Evolutionary conservation across 345 rosid genomes (phyloP).

Genomic region (Boechera divaricarpa): DNA sequence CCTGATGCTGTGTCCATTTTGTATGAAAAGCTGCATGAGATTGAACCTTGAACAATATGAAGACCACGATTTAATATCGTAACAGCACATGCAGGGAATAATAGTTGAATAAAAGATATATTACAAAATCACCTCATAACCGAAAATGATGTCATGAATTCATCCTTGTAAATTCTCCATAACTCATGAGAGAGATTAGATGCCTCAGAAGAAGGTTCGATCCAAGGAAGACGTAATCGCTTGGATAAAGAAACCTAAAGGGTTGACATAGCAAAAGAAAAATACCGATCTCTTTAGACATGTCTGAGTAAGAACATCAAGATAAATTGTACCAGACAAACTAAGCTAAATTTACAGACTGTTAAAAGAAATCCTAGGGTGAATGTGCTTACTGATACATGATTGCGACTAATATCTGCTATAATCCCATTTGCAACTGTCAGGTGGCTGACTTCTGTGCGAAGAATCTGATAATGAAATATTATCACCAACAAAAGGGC

Average conservation of each 20-base stretch:
- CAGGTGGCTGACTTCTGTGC: slow-evolving; percentile 62
- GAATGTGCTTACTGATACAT: slow-evolving; percentile 76
- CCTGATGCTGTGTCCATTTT: slow-evolving; percentile 66
- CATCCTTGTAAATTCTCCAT: slow-evolving; percentile 92
- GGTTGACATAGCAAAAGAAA: slow-evolving; percentile 39
- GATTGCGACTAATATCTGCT: slow-evolving; percentile 67
- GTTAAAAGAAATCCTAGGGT: slow-evolving; percentile 1
- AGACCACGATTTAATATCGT: slow-evolving; percentile 20
- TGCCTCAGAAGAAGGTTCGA: slow-evolving; percentile 53
- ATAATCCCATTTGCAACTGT: slow-evolving; percentile 76
- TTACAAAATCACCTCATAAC: slow-evolving; percentile 72
- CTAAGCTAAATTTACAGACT: slow-evolving; percentile 20
- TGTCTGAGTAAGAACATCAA: slow-evolving; percentile 28
- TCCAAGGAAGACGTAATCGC: slow-evolving; percentile 77
- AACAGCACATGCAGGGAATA: slow-evolving; percentile 21
- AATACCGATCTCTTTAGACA: slow-evolving; percentile 28
- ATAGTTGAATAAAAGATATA: slow-evolving; percentile 17
- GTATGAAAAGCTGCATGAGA: slow-evolving; percentile 78
- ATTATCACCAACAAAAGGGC: slow-evolving; percentile 1
- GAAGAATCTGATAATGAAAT: slow-evolving; percentile 61
- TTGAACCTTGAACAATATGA: slow-evolving; percentile 71
- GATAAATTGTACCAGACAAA: slow-evolving; percentile 14
- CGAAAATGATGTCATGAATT: slow-evolving; percentile 74
- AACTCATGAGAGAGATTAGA: slow-evolving; percentile 59
- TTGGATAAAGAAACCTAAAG: slow-evolving; percentile 82